Conservation (phyloP, 306 rosid genomes). For the Lupinus albus region DNA sequence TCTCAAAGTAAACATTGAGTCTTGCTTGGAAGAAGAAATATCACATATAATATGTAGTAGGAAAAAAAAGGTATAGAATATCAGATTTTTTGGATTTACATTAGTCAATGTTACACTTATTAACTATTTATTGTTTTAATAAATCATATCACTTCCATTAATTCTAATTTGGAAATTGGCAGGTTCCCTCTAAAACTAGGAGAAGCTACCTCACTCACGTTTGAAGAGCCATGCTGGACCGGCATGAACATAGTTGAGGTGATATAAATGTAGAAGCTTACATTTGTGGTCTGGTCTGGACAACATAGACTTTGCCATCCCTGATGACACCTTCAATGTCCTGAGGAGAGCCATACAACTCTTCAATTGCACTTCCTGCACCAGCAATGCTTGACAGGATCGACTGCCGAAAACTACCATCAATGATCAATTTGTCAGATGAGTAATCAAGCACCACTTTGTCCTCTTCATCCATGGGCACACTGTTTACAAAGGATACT, state of each 20-base stretch:
- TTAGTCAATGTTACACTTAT: constrained; percentile 22
- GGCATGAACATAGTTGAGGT: constrained; percentile 26
- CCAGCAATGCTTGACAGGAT: constrained; percentile 84
- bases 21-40: constrained; percentile 2
- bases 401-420: constrained; percentile 64
- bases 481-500: constrained; percentile 50
- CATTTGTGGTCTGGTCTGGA: constrained; percentile 98
- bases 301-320: constrained; percentile 85
- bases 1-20: background rate
- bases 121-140: constrained; percentile 29
- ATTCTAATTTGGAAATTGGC: constrained; percentile 18
- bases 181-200: constrained; percentile 25
- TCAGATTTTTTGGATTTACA: constrained; percentile 31
- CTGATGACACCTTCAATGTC: constrained; percentile 96
- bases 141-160: constrained; percentile 25
- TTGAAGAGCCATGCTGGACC: constrained; percentile 25
- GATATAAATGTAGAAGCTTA: constrained; percentile 42
- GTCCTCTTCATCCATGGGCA: constrained; percentile 94
- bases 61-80: constrained; percentile 18
- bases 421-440: constrained; percentile 64
- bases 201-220: constrained; percentile 32
- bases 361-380: constrained; percentile 87
- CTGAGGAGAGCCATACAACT: constrained; percentile 81
- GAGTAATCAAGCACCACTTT: constrained; percentile 84
- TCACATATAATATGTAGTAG: background rate